Percentiles rank a stretch among this genome's conserved stretches.
These are phyloP conservation scores for Phallus indusiatus DNA, from an alignment of 768 basidiomycete species.

Conservation along the genomic window DNA sequence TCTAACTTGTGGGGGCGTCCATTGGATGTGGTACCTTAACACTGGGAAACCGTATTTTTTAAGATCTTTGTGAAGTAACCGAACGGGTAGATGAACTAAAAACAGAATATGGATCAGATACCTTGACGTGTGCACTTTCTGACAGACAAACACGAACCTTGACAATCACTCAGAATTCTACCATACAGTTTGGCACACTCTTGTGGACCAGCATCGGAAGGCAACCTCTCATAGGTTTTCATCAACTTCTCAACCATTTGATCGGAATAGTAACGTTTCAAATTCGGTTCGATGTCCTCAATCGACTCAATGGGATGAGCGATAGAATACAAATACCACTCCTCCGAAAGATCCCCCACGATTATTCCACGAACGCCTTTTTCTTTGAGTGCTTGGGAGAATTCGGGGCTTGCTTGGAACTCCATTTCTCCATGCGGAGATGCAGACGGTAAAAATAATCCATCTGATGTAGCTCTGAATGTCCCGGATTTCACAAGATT, in stretches of 20 bases:
- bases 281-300: conserved; percentile 45
- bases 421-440: conserved; percentile 40
- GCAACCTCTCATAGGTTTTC: conserved; percentile 31
- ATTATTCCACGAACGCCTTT: conserved; percentile 54
- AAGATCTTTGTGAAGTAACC: conserved; percentile 55
- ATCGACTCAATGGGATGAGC: conserved; percentile 46
- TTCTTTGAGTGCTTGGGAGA: conserved; percentile 43
- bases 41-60: conserved; percentile 48
- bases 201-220: conserved; percentile 30
- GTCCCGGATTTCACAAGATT: conserved; percentile 45
- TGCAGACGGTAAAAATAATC: conserved; percentile 42
- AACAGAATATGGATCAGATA: background rate
- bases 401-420: conserved; percentile 54
- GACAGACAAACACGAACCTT: conserved; percentile 20
- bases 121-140: no score
- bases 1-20: conserved; percentile 54
- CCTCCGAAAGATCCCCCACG: conserved; percentile 62
- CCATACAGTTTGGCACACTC: conserved; percentile 44
- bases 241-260: conserved; percentile 39
- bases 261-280: conserved; percentile 51
- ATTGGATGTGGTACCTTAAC: conserved; percentile 57
- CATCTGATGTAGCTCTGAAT: conserved; percentile 59
- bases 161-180: conserved; percentile 47
- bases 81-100: conserved; percentile 41
- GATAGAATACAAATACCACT: conserved; percentile 73